Base-by-base conservation (phyloP, 2,329 filamentous ascomycete species). In the Colletotrichum liriopes region DNA sequence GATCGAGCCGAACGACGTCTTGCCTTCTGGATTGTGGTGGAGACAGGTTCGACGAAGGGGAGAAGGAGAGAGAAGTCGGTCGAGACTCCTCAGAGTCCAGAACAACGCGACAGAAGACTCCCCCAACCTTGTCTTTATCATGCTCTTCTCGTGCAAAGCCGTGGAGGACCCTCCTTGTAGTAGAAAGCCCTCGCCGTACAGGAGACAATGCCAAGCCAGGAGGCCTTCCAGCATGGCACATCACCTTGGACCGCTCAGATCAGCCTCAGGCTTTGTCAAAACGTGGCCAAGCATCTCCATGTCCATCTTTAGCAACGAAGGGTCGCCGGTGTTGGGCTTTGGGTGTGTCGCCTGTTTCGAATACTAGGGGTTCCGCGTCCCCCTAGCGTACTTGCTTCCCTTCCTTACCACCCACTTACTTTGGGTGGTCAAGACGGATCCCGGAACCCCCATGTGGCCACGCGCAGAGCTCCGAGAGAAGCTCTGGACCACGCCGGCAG, bases 201-300 rank as follows among this genome's bases (percentile, higher is more conserved):
- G 35, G 52, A 63, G 59, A 52, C 54, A 54, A 51, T 54, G 65
- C 65, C 70, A 70, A 72, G 70, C 58, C 65, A 65, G 65, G 59
- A 65, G 59, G 54, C 65, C 65, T 55, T 52, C 45, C 65, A 59
- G 47, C 52, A n/a, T 68, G 65, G 51, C 20, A 41, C 69, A 70
- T 59, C 54, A 43, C 47, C 35, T 59, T 58, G 51, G 37, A 47
- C 65, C 62, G 59, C 70, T 72, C 70, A 72, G 70, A 71, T 72
- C 70, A 72, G 65, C 65, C 59, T 65, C 70, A 60, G 60, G 65
- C 52, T 60, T 55, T 45, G 54, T 65, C 69, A 69, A 72, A 72
- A 72, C 69, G 45, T 69, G 65, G 65, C 69, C 69, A 72, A 72
- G 69, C 52, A 69, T 72, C 69, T 63, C 54, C 65, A 72, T 55